phyloP scores from a whole-genome alignment of 768 basidiomycete species.

The Kwoniella sp. region DNA sequence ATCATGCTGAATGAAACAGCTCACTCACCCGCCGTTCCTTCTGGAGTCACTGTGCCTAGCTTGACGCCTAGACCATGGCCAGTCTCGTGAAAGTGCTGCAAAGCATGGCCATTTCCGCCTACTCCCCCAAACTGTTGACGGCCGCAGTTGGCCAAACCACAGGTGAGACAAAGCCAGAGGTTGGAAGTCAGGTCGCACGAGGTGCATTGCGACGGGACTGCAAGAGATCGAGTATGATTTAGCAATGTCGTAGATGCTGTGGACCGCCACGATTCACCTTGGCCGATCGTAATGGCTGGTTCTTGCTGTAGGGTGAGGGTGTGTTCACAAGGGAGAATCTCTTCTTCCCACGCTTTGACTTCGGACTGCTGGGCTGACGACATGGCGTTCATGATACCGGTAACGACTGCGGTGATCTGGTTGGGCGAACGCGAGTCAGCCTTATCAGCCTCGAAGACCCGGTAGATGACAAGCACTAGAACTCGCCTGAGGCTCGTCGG shows the following conservation, averaged over 20 bases:
- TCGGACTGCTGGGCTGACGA: constrained; percentile 90
- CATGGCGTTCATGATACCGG: constrained; percentile 70
- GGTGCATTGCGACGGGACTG: constrained; percentile 75
- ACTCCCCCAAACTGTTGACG: constrained; percentile 74
- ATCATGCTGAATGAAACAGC: neutral
- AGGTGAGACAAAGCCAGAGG: constrained; percentile 90
- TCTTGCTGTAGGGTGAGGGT: constrained; percentile 59
- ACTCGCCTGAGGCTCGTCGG: constrained; percentile 34
- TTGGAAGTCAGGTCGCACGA: constrained; percentile 84
- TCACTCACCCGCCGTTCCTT: constrained; percentile 75
- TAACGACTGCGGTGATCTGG: constrained; percentile 59
- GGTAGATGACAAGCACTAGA: neutral
- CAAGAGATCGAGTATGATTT: neutral
- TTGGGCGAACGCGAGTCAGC: neutral
- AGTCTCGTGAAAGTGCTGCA: constrained; percentile 68
- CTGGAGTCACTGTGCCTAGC: constrained; percentile 91
- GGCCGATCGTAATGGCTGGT: constrained; percentile 29
- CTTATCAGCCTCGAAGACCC: neutral
- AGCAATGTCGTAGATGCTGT: neutral
- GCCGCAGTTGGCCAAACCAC: constrained; percentile 85
- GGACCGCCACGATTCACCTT: constrained; percentile 22
- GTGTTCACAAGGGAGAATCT: constrained; percentile 82
- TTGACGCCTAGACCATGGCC: constrained; percentile 82
- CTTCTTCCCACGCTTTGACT: constrained; percentile 97
- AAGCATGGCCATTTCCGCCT: constrained; percentile 84